Evolutionary conservation across 768 basidiomycete species (phyloP).

Genomic region (Rhodosporidiobolus odoratus): DNA sequence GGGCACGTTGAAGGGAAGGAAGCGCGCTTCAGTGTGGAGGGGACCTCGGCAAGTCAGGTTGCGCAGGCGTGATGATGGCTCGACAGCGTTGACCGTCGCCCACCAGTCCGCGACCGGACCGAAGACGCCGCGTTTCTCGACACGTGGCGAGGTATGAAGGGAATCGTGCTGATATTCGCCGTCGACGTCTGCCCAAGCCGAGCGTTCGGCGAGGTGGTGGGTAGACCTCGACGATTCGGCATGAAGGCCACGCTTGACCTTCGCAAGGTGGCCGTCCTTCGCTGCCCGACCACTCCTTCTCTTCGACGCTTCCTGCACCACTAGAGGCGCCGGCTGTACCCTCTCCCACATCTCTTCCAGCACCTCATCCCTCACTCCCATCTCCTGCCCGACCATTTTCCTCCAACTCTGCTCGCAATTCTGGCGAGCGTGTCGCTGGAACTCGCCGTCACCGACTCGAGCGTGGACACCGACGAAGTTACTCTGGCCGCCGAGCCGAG

Average conservation of each 20-base stretch:
- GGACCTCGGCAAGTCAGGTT: constrained; percentile 30
- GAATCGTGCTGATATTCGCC: neutral
- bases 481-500: constrained; percentile 47
- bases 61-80: constrained; percentile 2
- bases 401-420: constrained; percentile 56
- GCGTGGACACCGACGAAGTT: constrained; percentile 62
- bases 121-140: neutral
- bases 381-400: neutral
- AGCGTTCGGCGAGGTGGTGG: neutral
- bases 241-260: too few species aligned
- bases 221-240: neutral
- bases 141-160: neutral
- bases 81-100: neutral
- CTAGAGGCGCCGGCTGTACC: constrained; percentile 50
- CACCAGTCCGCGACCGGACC: neutral
- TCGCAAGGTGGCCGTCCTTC: neutral
- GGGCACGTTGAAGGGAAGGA: constrained; percentile 54
- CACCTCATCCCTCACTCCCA: constrained; percentile 7
- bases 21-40: constrained; percentile 47
- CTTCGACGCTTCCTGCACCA: constrained; percentile 40
- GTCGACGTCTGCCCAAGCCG: constrained; percentile 3
- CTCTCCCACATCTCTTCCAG: constrained; percentile 44
- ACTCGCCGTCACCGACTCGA: constrained; percentile 63
- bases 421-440: constrained; percentile 49
- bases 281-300: neutral